These are phyloP conservation scores for Phragmites australis DNA, from an alignment of 176 grass and related monocot genomes.

Conservation along the genomic window DNA sequence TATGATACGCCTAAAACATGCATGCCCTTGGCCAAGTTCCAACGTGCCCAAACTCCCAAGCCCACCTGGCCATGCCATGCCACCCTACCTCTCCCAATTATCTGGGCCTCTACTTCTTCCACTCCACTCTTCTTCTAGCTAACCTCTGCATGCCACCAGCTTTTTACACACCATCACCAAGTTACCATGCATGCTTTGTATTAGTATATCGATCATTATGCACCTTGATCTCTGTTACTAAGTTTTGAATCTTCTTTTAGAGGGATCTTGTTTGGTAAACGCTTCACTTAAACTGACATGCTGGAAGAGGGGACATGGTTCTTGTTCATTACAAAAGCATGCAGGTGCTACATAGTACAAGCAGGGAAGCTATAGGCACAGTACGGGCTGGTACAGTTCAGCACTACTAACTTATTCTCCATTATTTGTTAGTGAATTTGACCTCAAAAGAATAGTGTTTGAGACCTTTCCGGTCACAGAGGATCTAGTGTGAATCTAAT, in stretches of 20 bases:
- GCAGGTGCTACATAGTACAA: constrained; percentile 7
- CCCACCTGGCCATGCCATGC: constrained; percentile 30
- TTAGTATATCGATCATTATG: background rate
- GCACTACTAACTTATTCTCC: background rate
- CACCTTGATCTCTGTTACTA: background rate
- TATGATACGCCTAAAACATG: constrained; percentile 15
- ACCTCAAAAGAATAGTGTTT: constrained; percentile 24
- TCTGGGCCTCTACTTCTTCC: background rate
- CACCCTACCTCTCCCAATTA: constrained; percentile 35
- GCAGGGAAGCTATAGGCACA: background rate
- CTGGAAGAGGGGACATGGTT: constrained; percentile 21
- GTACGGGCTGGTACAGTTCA: constrained; percentile 38
- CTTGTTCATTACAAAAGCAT: constrained; percentile 42
- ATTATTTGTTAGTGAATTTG: background rate
- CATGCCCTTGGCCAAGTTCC: constrained; percentile 48
- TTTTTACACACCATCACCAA: background rate
- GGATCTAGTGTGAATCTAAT: constrained; percentile 33
- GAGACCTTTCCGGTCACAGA: constrained; percentile 18
- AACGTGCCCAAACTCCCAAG: constrained; percentile 62
- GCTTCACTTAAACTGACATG: background rate
- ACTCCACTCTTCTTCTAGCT: background rate
- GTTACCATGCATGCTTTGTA: constrained; percentile 12
- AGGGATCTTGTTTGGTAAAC: background rate
- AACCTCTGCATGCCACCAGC: background rate
- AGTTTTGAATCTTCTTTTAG: background rate